phyloP scores from a whole-genome alignment of 108 stramenopile species.

The Nitzschia sp. region DNA sequence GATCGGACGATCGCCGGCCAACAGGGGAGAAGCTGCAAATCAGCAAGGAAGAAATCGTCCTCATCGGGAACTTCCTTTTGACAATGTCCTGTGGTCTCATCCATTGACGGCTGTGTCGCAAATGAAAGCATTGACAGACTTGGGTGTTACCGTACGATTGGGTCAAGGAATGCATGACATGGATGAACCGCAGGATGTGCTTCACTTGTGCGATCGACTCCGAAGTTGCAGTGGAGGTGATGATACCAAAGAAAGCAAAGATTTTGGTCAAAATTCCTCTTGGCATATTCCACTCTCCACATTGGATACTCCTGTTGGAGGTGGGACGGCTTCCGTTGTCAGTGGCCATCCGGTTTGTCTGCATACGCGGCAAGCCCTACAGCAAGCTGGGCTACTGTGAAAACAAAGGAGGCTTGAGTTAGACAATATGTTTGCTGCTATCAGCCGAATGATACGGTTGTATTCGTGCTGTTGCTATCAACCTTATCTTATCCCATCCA shows the following conservation, averaged over 20 bases:
- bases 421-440: too few relatives aligned
- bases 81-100: constrained; percentile 65
- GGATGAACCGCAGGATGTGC: constrained; percentile 75
- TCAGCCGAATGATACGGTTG: too few relatives aligned
- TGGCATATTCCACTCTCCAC: neutral
- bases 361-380: constrained; percentile 18
- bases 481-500: too few relatives aligned
- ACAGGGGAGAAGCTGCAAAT: too few relatives aligned
- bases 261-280: neutral
- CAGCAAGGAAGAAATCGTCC: too few relatives aligned
- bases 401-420: too few relatives aligned
- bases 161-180: constrained; percentile 77
- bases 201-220: constrained; percentile 40
- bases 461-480: too few relatives aligned
- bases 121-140: constrained; percentile 78
- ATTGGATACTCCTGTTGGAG: neutral
- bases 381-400: neutral
- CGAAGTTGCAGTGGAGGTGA: neutral
- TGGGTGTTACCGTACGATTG: constrained; percentile 42
- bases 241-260: neutral
- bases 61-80: constrained; percentile 36
- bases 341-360: constrained; percentile 13
- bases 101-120: constrained; percentile 76
- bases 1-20: constrained; percentile 33
- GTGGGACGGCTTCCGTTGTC: neutral